These are phyloP conservation scores for Fusarium gaditjirri DNA, from an alignment of 2,329 filamentous ascomycete species.

Conservation along the genomic window DNA sequence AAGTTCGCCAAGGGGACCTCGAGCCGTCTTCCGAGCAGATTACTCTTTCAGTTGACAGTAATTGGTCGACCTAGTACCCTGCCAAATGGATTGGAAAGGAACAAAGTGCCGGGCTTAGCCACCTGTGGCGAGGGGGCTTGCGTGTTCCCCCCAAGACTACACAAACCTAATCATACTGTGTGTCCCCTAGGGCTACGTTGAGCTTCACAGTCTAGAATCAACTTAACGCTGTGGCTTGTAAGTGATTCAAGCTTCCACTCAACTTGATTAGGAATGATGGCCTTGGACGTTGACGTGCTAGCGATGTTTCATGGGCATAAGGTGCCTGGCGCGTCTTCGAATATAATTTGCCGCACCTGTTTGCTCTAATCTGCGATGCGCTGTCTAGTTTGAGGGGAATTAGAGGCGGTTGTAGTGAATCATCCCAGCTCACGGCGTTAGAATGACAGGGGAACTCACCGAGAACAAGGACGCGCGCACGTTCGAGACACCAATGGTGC, in stretches of 20 bases:
- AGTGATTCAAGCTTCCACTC: slow-evolving; percentile 25
- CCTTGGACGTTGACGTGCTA: slow-evolving; percentile 17
- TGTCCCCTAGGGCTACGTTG: slow-evolving; percentile 9
- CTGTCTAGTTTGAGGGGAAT: slow-evolving; percentile 19
- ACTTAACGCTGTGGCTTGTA: slow-evolving; percentile 38
- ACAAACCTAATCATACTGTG: background rate
- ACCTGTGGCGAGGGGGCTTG: slow-evolving; percentile 47
- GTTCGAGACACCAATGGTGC: slow-evolving; percentile 10
- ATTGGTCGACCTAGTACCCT: slow-evolving; percentile 14
- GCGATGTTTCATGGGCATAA: slow-evolving; percentile 30
- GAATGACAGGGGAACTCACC: slow-evolving; percentile 4
- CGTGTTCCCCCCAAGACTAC: slow-evolving; percentile 28
- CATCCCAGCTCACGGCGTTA: background rate
- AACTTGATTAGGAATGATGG: slow-evolving; percentile 26
- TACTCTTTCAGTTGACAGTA: background rate
- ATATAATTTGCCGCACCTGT: slow-evolving; percentile 24
- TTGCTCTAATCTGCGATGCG: slow-evolving; percentile 31
- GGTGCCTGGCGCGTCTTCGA: background rate
- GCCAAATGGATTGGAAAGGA: slow-evolving; percentile 17
- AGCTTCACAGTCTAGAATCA: slow-evolving; percentile 7
- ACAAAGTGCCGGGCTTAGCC: slow-evolving; percentile 38
- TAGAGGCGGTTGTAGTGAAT: background rate
- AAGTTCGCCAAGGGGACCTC: slow-evolving; percentile 25
- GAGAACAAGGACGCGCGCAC: background rate
- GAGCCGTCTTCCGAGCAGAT: slow-evolving; percentile 33